Base-by-base conservation (phyloP, 2,329 filamentous ascomycete genomes). In the Curvularia hawaiiensis region DNA sequence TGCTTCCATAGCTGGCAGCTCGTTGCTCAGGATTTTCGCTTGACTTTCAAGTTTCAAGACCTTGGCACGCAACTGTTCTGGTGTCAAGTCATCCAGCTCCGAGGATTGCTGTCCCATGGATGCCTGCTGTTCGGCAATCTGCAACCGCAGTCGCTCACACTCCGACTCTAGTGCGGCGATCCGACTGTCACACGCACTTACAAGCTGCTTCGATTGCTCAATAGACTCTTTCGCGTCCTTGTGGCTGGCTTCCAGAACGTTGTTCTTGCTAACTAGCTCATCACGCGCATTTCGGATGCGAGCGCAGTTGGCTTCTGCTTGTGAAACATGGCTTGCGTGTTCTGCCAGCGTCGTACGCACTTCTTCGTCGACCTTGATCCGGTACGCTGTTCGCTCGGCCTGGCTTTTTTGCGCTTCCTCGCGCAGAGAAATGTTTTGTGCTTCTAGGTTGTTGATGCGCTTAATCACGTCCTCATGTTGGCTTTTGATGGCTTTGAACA, bases 401-500 rank as follows among this genome's bases (percentile, higher is more conserved):
- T 94, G 91, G 50, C 93, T 80, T 73, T 90, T 96, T 69, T 94
- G 89, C 6, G 90, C 89, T 69, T 97, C 92, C 74, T 96, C 90
- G 35, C 90, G 87, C 30, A 98, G 77, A 64, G 92, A 88, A 58
- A 90, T 88, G 75, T 97, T 97, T 12, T 88, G 90, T 3, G 92
- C 92, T 76, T 98, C 94, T 14, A 98, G 79, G 67, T 94, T 88
- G 75, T 99, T 99, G 70, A 97, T 88, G 38, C 92, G 88, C 75
- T 91, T 94, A 66, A 97, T 92, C 9, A 96, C 85, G 67, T 98
- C 94, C 70, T 98, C 95, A 68, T 96, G 91, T 69, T 97, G 92
- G 24, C 85, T 85, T 78, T 93, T 96, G 71, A 97, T 85, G 61
- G 90, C 87, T 78, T 97, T 98, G 83, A 97, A 99, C 3, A 97